Conservation (phyloP, 176 grass and related monocot genomes). For the Zoysia japonica region DNA sequence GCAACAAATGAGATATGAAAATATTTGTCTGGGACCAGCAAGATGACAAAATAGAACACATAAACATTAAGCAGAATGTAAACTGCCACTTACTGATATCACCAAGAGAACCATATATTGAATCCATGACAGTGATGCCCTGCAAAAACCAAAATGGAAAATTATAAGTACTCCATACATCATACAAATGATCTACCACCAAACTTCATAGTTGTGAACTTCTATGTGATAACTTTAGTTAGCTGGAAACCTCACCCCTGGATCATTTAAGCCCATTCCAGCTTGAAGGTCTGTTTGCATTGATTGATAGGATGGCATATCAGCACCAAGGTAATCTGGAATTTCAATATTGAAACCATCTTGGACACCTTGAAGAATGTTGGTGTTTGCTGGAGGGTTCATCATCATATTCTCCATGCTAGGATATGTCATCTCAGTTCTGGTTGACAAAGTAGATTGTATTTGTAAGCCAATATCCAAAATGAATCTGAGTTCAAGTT, state of each 20-base stretch:
- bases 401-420: constrained; percentile 67
- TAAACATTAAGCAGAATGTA: constrained; percentile 2
- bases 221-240: constrained; percentile 18
- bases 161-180: constrained; percentile 10
- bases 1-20: neutral
- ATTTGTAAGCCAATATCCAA: constrained; percentile 25
- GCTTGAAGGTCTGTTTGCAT: constrained; percentile 66
- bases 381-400: constrained; percentile 47
- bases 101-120: constrained; percentile 69
- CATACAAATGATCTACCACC: neutral
- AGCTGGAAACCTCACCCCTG: constrained; percentile 42
- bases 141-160: constrained; percentile 45
- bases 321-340: constrained; percentile 85
- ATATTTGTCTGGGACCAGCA: constrained; percentile 22
- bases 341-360: constrained; percentile 73
- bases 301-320: constrained; percentile 72
- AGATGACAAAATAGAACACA: neutral
- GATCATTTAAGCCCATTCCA: constrained; percentile 57
- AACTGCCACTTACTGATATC: constrained; percentile 76
- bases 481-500: constrained; percentile 23
- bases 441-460: constrained; percentile 38
- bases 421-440: constrained; percentile 58
- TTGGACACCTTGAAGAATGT: constrained; percentile 68
- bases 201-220: neutral
- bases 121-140: constrained; percentile 64